Evolutionary conservation across 768 basidiomycete genomes (phyloP).

Genomic region (Clitopilus hobsonii): DNA sequence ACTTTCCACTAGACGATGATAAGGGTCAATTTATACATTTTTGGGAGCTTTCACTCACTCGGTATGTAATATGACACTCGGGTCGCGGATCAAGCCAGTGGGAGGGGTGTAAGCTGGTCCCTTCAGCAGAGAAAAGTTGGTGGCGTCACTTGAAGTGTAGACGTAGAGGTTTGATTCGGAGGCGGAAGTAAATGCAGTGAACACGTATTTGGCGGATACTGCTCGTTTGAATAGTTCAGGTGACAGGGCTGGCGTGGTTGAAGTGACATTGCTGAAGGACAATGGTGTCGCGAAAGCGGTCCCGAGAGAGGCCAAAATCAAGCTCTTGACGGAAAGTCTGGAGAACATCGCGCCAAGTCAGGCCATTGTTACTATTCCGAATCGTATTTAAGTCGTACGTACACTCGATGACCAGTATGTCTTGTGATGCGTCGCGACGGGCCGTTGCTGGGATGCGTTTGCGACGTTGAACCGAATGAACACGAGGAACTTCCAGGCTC

Average conservation of each 20-base stretch:
- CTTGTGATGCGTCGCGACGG: no score
- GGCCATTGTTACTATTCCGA: no score
- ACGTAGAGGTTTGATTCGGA: slow-evolving; percentile 30
- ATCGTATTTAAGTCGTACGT: no score
- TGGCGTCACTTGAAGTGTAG: slow-evolving; percentile 27
- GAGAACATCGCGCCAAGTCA: no score
- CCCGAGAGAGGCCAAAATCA: not conserved
- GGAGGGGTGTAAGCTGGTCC: slow-evolving; percentile 31
- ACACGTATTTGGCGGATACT: slow-evolving; percentile 24
- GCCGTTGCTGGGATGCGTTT: no score
- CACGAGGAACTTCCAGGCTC: no score
- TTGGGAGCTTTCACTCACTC: slow-evolving; percentile 17
- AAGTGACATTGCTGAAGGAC: slow-evolving; percentile 10
- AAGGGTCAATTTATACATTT: not conserved
- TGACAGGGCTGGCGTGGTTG: slow-evolving; percentile 20
- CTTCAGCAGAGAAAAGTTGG: slow-evolving; percentile 23
- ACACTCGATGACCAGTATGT: no score
- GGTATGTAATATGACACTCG: slow-evolving; percentile 29
- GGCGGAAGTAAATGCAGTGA: slow-evolving; percentile 28
- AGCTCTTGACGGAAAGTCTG: not conserved
- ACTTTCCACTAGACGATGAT: slow-evolving; percentile 21
- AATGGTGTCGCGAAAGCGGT: slow-evolving; percentile 4
- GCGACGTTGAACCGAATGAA: no score
- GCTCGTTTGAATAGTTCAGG: slow-evolving; percentile 25
- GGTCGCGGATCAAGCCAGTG: slow-evolving; percentile 28